Base-by-base conservation (phyloP, 352 stramenopile genomes). In the Globisporangium canariense region DNA sequence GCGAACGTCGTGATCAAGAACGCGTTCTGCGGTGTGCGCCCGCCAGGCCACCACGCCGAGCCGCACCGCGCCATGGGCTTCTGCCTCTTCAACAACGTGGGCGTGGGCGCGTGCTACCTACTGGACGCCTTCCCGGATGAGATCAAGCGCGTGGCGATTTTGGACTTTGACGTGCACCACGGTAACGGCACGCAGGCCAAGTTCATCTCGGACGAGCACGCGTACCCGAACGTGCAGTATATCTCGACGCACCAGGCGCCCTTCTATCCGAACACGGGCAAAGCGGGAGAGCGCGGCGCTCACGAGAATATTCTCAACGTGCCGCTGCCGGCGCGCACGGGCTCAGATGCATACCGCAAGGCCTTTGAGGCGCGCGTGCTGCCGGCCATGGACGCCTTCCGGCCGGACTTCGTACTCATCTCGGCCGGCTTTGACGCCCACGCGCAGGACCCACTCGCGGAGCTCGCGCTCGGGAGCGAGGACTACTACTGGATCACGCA, bases 391-490 rank as follows among this genome's bases (percentile, higher is more conserved):
- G 81, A 90, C 40, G 71, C 76, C 41, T 98, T 98, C 70, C 70
- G 78, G 30, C 96, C 96, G 32, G 92, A 99, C 67, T 73, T 98
- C 9, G 91, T 99, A 43, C 87, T 99, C 55, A 76, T 99, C 53
- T 98, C 88, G 22, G 94, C 96, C 40, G 96, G 96, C 10, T 99
- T 99, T 73, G 96, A 98, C 76, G 96, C 91, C 5, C 94, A 98
- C 66, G 75, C 88, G 50, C 95, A 97, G 66, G 93, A 98, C 73
- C 91, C 91, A 9, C 73, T 98, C 30, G 88, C 89, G n/a, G 81
- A 91, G 41, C 90, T 89, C 62, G 32, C 73, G n/a, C 64, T 97
- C 2, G 83, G 88, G 45, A 68, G 43, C 22, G 57, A 63, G 14
- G 62, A 68, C n/a, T 68, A 64, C 54, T 64, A 64, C 38, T 68